These are phyloP conservation scores for Penicillium verhagenii DNA, from an alignment of 495 filamentous ascomycete species.

Conservation along the genomic window DNA sequence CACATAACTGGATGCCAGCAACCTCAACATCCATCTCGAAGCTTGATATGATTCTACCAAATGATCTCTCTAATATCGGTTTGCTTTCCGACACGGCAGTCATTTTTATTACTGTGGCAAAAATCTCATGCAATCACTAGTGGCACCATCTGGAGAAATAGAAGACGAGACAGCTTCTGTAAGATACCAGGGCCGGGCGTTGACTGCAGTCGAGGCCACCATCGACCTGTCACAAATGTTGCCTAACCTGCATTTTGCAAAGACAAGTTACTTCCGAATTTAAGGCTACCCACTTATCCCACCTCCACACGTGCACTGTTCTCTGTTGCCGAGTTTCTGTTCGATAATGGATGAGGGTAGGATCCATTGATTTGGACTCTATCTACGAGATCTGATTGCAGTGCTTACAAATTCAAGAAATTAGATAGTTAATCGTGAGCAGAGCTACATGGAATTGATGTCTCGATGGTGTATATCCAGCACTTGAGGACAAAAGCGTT, in stretches of 20 bases:
- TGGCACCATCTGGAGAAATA: not conserved
- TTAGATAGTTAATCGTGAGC: slow-evolving; percentile 18
- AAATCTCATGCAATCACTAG: not conserved
- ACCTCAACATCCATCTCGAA: not conserved
- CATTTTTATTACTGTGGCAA: slow-evolving; percentile 40
- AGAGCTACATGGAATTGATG: slow-evolving; percentile 23
- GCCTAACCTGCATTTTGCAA: slow-evolving; percentile 22
- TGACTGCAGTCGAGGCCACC: not conserved
- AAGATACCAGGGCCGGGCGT: slow-evolving; percentile 14
- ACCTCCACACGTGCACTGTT: not conserved
- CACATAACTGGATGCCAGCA: not conserved
- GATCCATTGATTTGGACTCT: not conserved
- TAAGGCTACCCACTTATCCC: not conserved
- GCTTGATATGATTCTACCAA: not conserved
- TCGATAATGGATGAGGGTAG: not conserved
- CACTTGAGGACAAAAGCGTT: slow-evolving; percentile 1
- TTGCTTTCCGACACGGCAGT: slow-evolving; percentile 24
- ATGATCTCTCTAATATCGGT: not conserved
- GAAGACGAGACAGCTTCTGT: not conserved
- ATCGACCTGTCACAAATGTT: not conserved
- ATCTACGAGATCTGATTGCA: not conserved
- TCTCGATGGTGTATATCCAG: slow-evolving; percentile 17
- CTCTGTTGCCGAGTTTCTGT: not conserved
- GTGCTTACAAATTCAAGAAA: slow-evolving; percentile 19
- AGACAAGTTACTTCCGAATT: not conserved